Percentiles rank a stretch among this genome's conserved stretches.
Evolutionary conservation across 306 rosid genomes (phyloP).

Genomic region (Quercus rubra): DNA sequence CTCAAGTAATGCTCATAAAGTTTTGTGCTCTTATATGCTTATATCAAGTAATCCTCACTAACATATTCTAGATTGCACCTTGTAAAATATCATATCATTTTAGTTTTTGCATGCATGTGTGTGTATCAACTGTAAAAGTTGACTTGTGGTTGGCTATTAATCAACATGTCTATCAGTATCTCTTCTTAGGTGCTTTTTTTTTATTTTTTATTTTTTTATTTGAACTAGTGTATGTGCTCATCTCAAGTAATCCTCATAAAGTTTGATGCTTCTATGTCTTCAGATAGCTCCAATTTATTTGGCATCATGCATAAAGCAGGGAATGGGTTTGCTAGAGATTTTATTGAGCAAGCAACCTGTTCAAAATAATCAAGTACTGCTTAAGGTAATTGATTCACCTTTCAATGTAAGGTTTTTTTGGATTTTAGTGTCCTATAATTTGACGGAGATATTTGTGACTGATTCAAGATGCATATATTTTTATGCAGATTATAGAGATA

Average conservation of each 20-base stretch:
- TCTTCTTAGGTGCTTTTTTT: neutral
- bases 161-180: neutral
- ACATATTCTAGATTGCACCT: neutral
- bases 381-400: slow-evolving; percentile 84
- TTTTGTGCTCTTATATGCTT: neutral
- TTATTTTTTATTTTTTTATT: no score
- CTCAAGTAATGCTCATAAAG: no score
- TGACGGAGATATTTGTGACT: no score
- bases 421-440: no score
- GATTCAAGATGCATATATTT: no score
- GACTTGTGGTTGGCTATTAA: neutral
- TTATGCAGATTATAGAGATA: no score
- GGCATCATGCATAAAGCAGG: no score
- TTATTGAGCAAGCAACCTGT: slow-evolving; percentile 68
- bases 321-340: no score
- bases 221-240: neutral
- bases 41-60: no score
- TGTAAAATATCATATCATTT: neutral
- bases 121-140: no score
- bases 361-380: slow-evolving; percentile 61
- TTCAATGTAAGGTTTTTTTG: no score
- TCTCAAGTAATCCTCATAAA: slow-evolving; percentile 21
- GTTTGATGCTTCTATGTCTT: slow-evolving; percentile 25
- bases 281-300: no score
- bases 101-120: neutral